phyloP scores from a whole-genome alignment of 106 monocot species.

The Acorus calamus region DNA sequence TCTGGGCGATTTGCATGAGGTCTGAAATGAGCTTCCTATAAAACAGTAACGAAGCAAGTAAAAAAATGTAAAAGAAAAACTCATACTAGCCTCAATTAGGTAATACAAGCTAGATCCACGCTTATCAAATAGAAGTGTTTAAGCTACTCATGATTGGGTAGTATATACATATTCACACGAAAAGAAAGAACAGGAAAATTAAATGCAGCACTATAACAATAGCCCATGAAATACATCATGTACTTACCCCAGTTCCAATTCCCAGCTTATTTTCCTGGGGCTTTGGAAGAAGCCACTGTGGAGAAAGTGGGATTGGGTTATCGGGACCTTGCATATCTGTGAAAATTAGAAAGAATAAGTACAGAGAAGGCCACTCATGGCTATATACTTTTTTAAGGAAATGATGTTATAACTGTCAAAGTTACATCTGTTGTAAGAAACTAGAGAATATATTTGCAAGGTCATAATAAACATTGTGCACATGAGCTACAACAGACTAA shows the following conservation, averaged over 20 bases:
- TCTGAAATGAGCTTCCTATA: conserved; percentile 49
- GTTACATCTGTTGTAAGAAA: too few relatives aligned
- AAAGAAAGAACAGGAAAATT: too few relatives aligned
- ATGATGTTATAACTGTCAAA: too few relatives aligned
- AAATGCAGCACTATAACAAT: not conserved
- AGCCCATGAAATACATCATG: too few relatives aligned
- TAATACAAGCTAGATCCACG: too few relatives aligned
- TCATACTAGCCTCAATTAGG: not conserved
- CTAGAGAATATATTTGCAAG: too few relatives aligned
- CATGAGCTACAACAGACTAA: too few relatives aligned
- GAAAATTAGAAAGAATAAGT: conserved; percentile 1
- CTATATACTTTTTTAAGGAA: too few relatives aligned
- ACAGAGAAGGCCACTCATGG: too few relatives aligned
- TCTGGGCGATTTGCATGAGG: conserved; percentile 26
- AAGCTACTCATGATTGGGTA: too few relatives aligned
- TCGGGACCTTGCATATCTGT: conserved; percentile 67
- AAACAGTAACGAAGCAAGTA: conserved; percentile 3
- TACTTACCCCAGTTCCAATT: conserved; percentile 29
- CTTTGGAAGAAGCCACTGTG: conserved; percentile 94
- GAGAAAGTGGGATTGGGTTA: conserved; percentile 76
- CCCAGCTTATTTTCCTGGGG: conserved; percentile 56
- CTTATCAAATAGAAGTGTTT: too few relatives aligned
- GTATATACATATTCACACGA: not conserved
- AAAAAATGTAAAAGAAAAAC: not conserved
- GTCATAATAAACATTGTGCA: too few relatives aligned